Base-by-base conservation (phyloP, 768 basidiomycete genomes). In the Suillus cothurnatus region DNA sequence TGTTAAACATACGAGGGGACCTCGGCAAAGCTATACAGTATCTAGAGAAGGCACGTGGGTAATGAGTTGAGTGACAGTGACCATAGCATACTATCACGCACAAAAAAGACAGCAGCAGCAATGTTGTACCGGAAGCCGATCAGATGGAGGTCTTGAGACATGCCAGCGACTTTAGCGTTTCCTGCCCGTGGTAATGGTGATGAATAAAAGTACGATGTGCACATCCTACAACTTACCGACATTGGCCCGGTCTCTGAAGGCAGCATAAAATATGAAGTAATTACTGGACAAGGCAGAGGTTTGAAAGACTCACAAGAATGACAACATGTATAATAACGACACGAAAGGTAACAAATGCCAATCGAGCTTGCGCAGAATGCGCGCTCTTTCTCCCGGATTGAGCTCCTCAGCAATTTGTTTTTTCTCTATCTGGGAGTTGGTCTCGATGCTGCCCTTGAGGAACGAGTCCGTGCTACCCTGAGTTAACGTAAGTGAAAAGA, bases 91-190 rank as follows among this genome's bases (percentile, higher is more conserved):
- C n/a, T n/a, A 19, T 68, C 62, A 36, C 73, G 49, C 32, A 74
- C 74, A 52, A 79, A 81, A 67, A 81, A 80, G 66, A 82, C 68
- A 17, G 80, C 77, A 28, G 79, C 78, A 28, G 74, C 79, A 19
- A 69, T 76, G 57, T 80, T 81, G 61, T 80, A 80, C 41, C 66
- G 69, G 34, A 78, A 69, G 1, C 79, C 78, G 15, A 71, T 63
- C 28, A 80, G 74, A 26, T 77, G 32, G 53, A 80, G 68, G 64
- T 83, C 80, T 1, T 61, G 67, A 19, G 76, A 71, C 81, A 84
- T 78, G 21, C 82, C 82, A 9, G 83, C 83, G 31, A 85, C 77
- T 71, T 73, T 74, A 0, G 81, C 80, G 67, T 81, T 81, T 56
- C 81, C 81, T 81, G 28, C 50, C 17, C 19, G 50, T 52, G 36